phyloP scores from a whole-genome alignment of 306 rosid genomes.

The Pachyrhizus erosus region DNA sequence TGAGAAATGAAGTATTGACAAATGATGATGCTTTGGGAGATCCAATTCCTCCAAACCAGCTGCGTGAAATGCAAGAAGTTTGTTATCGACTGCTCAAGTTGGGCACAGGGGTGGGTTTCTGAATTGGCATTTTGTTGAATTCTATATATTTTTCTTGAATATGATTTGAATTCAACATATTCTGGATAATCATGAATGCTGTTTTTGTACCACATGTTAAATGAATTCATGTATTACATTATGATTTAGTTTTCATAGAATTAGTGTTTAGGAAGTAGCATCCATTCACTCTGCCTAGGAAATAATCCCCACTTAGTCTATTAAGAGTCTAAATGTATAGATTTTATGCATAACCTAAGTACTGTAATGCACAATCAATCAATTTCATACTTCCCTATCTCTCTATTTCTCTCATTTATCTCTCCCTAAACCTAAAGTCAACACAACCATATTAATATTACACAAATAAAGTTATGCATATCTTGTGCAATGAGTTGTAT shows the following conservation, averaged over 20 bases:
- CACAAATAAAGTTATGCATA: not conserved
- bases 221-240: not conserved
- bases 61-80: slow-evolving; percentile 69
- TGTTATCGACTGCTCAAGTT: slow-evolving; percentile 86
- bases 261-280: not conserved
- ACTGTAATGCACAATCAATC: not conserved
- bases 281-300: not conserved
- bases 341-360: not conserved
- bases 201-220: not conserved
- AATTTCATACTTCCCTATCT: not conserved
- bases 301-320: not conserved
- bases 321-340: not conserved
- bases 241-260: not conserved
- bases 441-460: not conserved
- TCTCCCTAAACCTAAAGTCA: not conserved
- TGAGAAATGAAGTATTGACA: slow-evolving; percentile 61
- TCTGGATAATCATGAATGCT: not conserved
- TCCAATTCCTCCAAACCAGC: slow-evolving; percentile 83
- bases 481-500: not conserved
- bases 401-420: not conserved
- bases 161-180: not conserved
- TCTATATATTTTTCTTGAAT: slow-evolving; percentile 22
- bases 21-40: slow-evolving; percentile 95
- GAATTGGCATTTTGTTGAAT: slow-evolving; percentile 30
- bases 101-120: slow-evolving; percentile 66